Percentiles rank a stretch among this genome's conserved stretches.
These are phyloP conservation scores for Xerocomellus amylosporus DNA, from an alignment of 768 basidiomycete genomes.

Conservation along the genomic window DNA sequence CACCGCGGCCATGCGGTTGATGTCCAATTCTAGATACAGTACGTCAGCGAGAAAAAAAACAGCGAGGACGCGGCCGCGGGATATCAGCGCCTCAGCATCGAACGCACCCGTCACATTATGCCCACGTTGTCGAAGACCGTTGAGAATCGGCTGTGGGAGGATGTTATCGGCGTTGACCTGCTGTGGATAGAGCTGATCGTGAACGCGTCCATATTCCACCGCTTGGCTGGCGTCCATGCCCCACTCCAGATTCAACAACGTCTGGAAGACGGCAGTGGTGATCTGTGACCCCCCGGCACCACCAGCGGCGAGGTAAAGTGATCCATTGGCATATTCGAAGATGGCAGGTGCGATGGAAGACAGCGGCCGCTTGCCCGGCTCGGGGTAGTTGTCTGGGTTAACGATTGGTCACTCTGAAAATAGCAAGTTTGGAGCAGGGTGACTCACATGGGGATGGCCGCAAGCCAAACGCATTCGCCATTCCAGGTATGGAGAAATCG, in stretches of 20 bases:
- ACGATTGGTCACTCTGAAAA: conserved; percentile 1
- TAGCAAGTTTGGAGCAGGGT: not conserved
- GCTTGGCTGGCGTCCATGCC: conserved; percentile 77
- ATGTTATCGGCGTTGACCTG: conserved; percentile 58
- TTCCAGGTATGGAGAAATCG: conserved; percentile 86
- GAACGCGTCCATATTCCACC: conserved; percentile 81
- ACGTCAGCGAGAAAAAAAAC: not conserved
- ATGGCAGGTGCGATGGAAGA: conserved; percentile 85
- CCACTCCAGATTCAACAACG: conserved; percentile 71
- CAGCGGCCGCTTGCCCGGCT: conserved; percentile 82
- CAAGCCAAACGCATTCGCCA: conserved; percentile 80
- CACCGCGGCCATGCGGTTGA: conserved; percentile 71
- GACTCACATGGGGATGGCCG: conserved; percentile 75
- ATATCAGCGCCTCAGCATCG: not conserved
- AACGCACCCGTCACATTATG: conserved; percentile 67
- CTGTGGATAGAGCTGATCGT: conserved; percentile 80
- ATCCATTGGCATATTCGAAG: conserved; percentile 70
- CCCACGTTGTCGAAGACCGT: conserved; percentile 55
- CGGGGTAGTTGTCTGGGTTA: conserved; percentile 78
- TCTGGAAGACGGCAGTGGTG: conserved; percentile 76
- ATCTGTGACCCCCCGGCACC: conserved; percentile 89
- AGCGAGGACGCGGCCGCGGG: not conserved
- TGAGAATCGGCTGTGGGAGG: conserved; percentile 55
- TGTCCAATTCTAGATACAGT: conserved; percentile 48
- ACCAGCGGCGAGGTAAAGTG: conserved; percentile 71